Percentiles rank a stretch among this genome's conserved stretches.
phyloP scores from a whole-genome alignment of 2,329 filamentous ascomycete genomes.

The Aspergillus glaucus region DNA sequence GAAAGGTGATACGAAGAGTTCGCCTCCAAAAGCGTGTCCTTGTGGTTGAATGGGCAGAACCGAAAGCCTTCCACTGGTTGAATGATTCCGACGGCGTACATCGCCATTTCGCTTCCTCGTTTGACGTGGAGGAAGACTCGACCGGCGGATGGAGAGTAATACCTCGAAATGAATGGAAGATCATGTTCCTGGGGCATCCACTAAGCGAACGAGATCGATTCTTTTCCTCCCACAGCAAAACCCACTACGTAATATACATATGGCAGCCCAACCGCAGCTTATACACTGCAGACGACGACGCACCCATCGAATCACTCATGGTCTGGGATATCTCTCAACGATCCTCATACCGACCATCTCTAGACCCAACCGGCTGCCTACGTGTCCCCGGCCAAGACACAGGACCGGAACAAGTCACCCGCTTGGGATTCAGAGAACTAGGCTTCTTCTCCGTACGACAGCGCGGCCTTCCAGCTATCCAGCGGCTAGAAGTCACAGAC shows the following conservation, averaged over 20 bases:
- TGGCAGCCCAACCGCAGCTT: conserved; percentile 55
- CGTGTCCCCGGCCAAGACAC: conserved; percentile 26
- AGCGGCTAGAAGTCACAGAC: conserved; percentile 47
- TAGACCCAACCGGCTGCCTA: conserved; percentile 40
- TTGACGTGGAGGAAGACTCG: conserved; percentile 38
- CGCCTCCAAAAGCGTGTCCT: conserved; percentile 50
- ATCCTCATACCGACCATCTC: conserved; percentile 46
- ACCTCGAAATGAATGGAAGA: conserved; percentile 56
- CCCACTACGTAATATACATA: conserved; percentile 56
- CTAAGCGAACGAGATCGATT: conserved; percentile 54
- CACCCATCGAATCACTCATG: conserved; percentile 52
- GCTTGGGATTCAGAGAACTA: conserved; percentile 48
- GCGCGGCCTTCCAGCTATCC: conserved; percentile 45
- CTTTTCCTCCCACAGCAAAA: conserved; percentile 54
- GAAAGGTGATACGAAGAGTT: conserved; percentile 50
- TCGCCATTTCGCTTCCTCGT: conserved; percentile 56
- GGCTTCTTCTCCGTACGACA: conserved; percentile 51
- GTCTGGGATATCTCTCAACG: conserved; percentile 54
- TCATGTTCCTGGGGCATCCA: conserved; percentile 52
- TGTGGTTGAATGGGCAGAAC: conserved; percentile 59
- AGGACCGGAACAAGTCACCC: conserved; percentile 42
- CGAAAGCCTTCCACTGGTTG: conserved; percentile 45
- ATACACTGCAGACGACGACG: conserved; percentile 49
- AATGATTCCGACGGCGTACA: conserved; percentile 48
- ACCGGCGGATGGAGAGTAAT: conserved; percentile 37